These are phyloP conservation scores for Theileria equi DNA, from an alignment of 169 alveolate genomes.

Conservation along the genomic window DNA sequence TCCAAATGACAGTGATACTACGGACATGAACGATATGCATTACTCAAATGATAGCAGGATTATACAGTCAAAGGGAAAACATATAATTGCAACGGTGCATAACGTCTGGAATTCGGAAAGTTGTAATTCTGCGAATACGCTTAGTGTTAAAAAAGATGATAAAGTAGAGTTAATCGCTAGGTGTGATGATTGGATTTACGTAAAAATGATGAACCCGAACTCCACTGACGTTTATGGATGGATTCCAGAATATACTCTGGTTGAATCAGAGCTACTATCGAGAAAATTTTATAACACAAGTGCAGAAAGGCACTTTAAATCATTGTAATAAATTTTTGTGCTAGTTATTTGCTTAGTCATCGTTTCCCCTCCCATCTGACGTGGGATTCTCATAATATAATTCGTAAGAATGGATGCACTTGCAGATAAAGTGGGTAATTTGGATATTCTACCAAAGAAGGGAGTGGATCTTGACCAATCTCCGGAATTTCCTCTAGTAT, in stretches of 20 bases:
- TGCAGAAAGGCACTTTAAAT: constrained; percentile 8
- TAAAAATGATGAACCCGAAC: constrained; percentile 3
- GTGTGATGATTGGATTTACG: constrained; percentile 53
- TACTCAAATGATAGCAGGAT: too few relatives aligned
- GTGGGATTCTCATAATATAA: too few relatives aligned
- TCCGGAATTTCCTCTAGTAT: constrained; percentile 21
- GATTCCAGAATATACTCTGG: constrained; percentile 54
- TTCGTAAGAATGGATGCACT: too few relatives aligned
- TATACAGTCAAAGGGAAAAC: constrained; percentile 2
- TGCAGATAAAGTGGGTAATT: too few relatives aligned
- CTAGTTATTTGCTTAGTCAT: too few relatives aligned
- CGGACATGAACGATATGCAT: too few relatives aligned
- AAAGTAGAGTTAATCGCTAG: constrained; percentile 59
- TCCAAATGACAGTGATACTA: too few relatives aligned
- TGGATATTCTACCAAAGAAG: too few relatives aligned
- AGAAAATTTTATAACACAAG: constrained; percentile 20
- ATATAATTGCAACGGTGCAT: constrained; percentile 24
- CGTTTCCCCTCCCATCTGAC: too few relatives aligned
- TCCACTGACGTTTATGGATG: constrained; percentile 57
- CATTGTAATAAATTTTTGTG: constrained; percentile 22
- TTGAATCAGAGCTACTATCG: constrained; percentile 52
- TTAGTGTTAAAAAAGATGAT: constrained; percentile 43
- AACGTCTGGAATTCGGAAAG: constrained; percentile 13
- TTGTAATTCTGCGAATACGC: constrained; percentile 41
- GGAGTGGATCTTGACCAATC: background rate